Evolutionary conservation across 1,284 basidiomycete genomes (phyloP).

Genomic region (Leccinum subatratum): DNA sequence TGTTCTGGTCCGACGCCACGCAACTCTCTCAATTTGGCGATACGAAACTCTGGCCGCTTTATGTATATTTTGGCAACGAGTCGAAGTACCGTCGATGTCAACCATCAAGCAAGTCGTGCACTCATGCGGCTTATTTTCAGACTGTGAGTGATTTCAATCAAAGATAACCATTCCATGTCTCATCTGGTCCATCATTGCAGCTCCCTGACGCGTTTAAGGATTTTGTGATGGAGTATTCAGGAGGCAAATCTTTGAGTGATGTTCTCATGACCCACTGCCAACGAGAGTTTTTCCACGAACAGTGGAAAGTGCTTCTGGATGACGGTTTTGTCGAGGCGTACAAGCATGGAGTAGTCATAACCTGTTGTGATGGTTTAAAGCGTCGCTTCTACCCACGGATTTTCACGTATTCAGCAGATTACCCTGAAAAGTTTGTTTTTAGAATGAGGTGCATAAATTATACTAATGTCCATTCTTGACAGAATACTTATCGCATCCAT

Average conservation of each 20-base stretch:
- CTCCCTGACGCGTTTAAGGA: conserved; percentile 14
- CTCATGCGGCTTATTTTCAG: conserved; percentile 2
- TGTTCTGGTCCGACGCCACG: neutral
- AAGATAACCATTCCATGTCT: neutral
- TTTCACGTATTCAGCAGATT: conserved; percentile 28
- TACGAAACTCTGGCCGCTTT: neutral
- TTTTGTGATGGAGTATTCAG: neutral
- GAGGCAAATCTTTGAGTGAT: neutral
- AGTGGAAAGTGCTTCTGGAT: conserved; percentile 15
- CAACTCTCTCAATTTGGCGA: conserved; percentile 1
- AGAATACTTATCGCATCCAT: conserved; percentile 31
- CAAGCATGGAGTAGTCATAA: conserved; percentile 19
- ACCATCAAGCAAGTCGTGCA: neutral
- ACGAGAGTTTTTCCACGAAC: conserved; percentile 22
- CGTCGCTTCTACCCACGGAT: conserved; percentile 21
- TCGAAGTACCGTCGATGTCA: neutral
- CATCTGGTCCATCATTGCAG: neutral
- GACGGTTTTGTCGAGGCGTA: conserved; percentile 15
- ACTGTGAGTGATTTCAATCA: neutral
- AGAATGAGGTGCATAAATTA: neutral
- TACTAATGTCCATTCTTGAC: neutral
- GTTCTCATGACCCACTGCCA: conserved; percentile 18
- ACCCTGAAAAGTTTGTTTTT: conserved; percentile 28
- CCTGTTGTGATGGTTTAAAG: conserved; percentile 19
- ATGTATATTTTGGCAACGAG: neutral